Conservation (phyloP, 495 filamentous ascomycete species). For the Collariella sp. region DNA sequence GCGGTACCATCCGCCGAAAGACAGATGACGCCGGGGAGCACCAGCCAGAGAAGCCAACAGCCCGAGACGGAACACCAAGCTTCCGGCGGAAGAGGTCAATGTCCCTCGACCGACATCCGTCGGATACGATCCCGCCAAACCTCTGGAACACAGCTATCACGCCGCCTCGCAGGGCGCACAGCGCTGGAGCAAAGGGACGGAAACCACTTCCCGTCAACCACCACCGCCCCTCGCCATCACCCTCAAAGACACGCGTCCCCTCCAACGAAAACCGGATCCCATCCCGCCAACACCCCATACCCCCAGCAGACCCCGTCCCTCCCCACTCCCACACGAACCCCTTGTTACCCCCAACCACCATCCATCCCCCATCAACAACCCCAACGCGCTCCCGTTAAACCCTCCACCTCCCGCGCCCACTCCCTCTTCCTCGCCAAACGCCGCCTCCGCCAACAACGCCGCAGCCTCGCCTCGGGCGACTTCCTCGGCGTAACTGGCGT, state of each 20-base stretch:
- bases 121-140: conserved; percentile 14
- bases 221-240: neutral
- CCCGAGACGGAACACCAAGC: neutral
- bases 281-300: neutral
- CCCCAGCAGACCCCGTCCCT: neutral
- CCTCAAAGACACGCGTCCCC: neutral
- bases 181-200: neutral
- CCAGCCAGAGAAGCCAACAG: neutral
- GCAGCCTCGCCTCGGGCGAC: conserved; percentile 39
- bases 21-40: neutral
- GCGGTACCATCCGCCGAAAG: conserved; percentile 27
- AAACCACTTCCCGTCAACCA: neutral
- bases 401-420: conserved; percentile 10
- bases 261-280: neutral
- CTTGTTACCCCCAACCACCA: neutral
- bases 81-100: neutral
- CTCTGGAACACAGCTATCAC: conserved; percentile 17
- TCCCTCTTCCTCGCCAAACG: conserved; percentile 31
- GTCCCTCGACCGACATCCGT: conserved; percentile 7
- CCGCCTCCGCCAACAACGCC: conserved; percentile 30
- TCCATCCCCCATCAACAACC: conserved; percentile 4
- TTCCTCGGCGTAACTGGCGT: conserved; percentile 47
- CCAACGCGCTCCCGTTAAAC: neutral
- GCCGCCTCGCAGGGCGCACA: conserved; percentile 13
- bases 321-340: neutral